Percentiles rank a stretch among this genome's conserved stretches.
phyloP scores from a whole-genome alignment of 2,329 filamentous ascomycete genomes.

The Neofusicoccum laricinum region DNA sequence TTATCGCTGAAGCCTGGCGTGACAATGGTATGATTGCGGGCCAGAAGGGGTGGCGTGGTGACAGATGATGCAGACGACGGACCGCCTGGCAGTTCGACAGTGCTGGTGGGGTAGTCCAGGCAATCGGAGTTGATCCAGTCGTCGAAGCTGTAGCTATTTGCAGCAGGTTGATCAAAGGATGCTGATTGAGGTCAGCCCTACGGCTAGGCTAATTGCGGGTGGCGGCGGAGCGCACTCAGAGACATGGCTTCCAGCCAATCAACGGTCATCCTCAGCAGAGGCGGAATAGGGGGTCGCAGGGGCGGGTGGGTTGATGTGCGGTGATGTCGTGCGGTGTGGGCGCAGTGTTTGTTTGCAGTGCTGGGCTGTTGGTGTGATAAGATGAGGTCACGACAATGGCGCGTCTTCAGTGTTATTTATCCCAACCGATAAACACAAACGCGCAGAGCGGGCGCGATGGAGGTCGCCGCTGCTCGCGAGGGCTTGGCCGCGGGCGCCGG shows the following conservation, averaged over 20 bases:
- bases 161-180: constrained; percentile 15
- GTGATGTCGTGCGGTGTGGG: constrained; percentile 8
- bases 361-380: constrained; percentile 8
- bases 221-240: constrained; percentile 14
- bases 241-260: constrained; percentile 17
- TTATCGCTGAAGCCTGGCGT: constrained; percentile 8
- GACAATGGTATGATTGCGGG: constrained; percentile 16
- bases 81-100: constrained; percentile 23
- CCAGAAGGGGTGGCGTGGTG: constrained; percentile 19
- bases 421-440: background rate
- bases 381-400: constrained; percentile 17
- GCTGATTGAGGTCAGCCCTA: constrained; percentile 14
- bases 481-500: background rate
- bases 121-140: constrained; percentile 30
- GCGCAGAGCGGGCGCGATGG: background rate
- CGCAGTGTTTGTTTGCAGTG: background rate
- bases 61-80: constrained; percentile 8
- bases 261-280: constrained; percentile 6
- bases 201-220: constrained; percentile 1
- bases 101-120: constrained; percentile 27
- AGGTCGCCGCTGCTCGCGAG: background rate
- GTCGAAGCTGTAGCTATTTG: constrained; percentile 20
- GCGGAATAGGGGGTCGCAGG: background rate
- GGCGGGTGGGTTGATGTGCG: constrained; percentile 4
- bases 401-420: constrained; percentile 16